Conservation (phyloP, 495 filamentous ascomycete species). For the Delitschia confertaspora region DNA sequence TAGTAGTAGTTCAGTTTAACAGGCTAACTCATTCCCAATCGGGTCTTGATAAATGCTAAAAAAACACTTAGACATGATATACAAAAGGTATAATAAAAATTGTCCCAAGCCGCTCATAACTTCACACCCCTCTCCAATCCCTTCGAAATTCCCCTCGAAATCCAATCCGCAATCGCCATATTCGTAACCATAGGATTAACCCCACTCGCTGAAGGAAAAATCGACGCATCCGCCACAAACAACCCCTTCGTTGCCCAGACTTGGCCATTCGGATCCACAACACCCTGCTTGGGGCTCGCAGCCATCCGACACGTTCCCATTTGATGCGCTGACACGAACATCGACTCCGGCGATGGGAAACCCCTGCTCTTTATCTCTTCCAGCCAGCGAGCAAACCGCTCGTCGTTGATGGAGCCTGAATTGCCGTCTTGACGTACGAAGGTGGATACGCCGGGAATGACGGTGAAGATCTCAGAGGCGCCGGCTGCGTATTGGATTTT, state of each 20-base stretch:
- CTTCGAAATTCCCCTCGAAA: slow-evolving; percentile 44
- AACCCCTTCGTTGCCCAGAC: slow-evolving; percentile 70
- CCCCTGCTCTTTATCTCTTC: slow-evolving; percentile 42
- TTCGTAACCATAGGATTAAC: slow-evolving; percentile 92
- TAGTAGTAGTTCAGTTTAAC: too few species aligned
- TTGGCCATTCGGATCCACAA: slow-evolving; percentile 64
- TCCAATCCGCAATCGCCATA: slow-evolving; percentile 71
- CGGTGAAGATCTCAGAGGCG: slow-evolving; percentile 65
- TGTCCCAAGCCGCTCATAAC: not conserved
- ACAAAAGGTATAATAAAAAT: not conserved
- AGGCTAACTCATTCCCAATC: too few species aligned
- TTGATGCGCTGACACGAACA: slow-evolving; percentile 67
- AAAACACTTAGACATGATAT: not conserved
- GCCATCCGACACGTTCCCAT: slow-evolving; percentile 90
- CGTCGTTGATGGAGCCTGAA: slow-evolving; percentile 48
- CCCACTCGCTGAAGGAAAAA: slow-evolving; percentile 82
- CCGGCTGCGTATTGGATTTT: slow-evolving; percentile 71
- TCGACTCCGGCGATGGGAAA: slow-evolving; percentile 42
- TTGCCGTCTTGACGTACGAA: slow-evolving; percentile 51
- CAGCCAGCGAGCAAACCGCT: slow-evolving; percentile 61
- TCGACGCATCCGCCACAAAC: slow-evolving; percentile 77
- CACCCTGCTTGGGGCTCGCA: slow-evolving; percentile 45
- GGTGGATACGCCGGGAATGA: slow-evolving; percentile 49
- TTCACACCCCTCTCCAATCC: slow-evolving; percentile 24
- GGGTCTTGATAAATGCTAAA: too few species aligned